These are phyloP conservation scores for Cyberlindnera meyerae DNA, from an alignment of 805 yeast species.

Conservation along the genomic window DNA sequence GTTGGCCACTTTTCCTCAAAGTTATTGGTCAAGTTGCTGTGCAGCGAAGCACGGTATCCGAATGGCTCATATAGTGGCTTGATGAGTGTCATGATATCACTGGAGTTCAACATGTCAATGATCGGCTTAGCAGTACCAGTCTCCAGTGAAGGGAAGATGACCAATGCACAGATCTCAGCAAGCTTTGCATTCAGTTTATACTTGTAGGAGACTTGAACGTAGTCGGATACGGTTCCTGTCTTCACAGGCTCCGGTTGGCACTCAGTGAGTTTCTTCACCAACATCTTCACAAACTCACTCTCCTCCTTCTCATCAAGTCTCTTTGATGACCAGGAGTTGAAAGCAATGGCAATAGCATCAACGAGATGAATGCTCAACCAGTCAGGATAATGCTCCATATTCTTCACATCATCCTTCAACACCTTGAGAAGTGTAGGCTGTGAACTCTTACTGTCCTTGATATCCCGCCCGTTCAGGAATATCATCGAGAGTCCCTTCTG, in stretches of 20 bases:
- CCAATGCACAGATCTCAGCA: slow-evolving; percentile 70
- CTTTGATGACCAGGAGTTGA: slow-evolving; percentile 72
- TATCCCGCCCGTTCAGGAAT: slow-evolving; percentile 53
- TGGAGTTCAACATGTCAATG: slow-evolving; percentile 35
- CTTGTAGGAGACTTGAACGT: slow-evolving; percentile 43
- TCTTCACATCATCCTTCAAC: slow-evolving; percentile 49
- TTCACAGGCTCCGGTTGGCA: slow-evolving; percentile 7
- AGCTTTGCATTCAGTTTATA: slow-evolving; percentile 60
- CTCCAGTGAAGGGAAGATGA: slow-evolving; percentile 54
- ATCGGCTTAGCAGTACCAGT: slow-evolving; percentile 39
- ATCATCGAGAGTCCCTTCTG: slow-evolving; percentile 76
- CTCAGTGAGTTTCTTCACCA: slow-evolving; percentile 30
- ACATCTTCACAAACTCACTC: slow-evolving; percentile 28
- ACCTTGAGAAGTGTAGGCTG: slow-evolving; percentile 46
- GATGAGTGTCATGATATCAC: slow-evolving; percentile 29
- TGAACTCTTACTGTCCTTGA: slow-evolving; percentile 12
- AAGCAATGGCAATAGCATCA: slow-evolving; percentile 69
- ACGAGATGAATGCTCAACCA: slow-evolving; percentile 61
- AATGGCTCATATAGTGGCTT: slow-evolving; percentile 38
- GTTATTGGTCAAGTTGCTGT: slow-evolving; percentile 37
- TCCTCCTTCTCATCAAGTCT: slow-evolving; percentile 39
- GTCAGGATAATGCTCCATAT: slow-evolving; percentile 51
- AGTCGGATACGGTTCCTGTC: slow-evolving; percentile 15
- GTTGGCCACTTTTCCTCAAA: slow-evolving; percentile 48
- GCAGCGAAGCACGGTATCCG: slow-evolving; percentile 43